Evolutionary conservation across 768 basidiomycete species (phyloP), one percentile per base, ranked within the genome.

Genomic region (Mycena albidolilacea): DNA sequence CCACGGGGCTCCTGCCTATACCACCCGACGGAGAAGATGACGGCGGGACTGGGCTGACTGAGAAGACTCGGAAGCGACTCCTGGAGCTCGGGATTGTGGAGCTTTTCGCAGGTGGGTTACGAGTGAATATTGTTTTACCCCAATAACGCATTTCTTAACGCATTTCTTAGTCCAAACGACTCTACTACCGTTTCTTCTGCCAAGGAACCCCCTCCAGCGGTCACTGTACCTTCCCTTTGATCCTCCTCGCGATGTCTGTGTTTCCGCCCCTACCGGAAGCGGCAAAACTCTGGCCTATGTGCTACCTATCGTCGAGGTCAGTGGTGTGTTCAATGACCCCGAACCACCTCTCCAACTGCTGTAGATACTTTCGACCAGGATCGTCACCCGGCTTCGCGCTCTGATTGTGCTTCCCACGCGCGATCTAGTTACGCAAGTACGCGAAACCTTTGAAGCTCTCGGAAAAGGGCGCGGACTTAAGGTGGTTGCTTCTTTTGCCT

Each of bases 221-320:
- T 80, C 85, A 1, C 81, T 96, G 11, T 95, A 95, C 77, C 84
- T 87, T 54, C 92, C 95, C 0, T 92, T 89, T 76, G 79, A 88
- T 69, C 87, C 90, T 44, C 91, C 91, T 37, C 87, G 87, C 37
- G 98, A 99, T 82, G 88, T 97, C 14, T 97, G 97, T 76, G 94
- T 97, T 14, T 98, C 96, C 9, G 98, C 98, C 1, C 98, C 98
- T 0, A 99, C 98, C 0, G 98, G 98, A 30, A 98, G 97, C 76
- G 98, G 98, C 0, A 99, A 99, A 82, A 99, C 97, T 0, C 87
- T 99, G 38, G 95, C 96, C n/a, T 99, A 99, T 83, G 95, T 92
- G 1, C 83, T 99, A 43, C 98, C 98, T 0, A 94, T 98, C 67
- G 87, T 98, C 39, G 96, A 98, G 87, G 96, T 93, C 69, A 70